A percentile compares a stretch with the other conserved stretches of the same genome.
Evolutionary conservation across 2,329 filamentous ascomycete species (phyloP).

Genomic region (Pyrenochaeta sp.): DNA sequence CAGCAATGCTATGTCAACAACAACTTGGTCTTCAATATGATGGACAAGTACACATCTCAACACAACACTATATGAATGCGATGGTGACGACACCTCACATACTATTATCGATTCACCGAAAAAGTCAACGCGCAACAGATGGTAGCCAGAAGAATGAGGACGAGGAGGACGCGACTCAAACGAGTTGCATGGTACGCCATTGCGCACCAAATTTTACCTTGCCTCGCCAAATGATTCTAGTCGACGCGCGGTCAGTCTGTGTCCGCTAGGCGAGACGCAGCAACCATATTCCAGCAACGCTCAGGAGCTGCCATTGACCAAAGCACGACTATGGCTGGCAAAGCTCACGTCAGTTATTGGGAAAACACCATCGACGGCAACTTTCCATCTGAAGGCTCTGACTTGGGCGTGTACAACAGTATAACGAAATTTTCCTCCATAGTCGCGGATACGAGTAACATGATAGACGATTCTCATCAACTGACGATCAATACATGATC

Average conservation of each 20-base stretch:
- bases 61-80: constrained; percentile 20
- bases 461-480: constrained; percentile 3
- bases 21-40: constrained; percentile 51
- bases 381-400: too few relatives aligned
- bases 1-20: constrained; percentile 56
- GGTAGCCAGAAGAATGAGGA: neutral
- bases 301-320: too few relatives aligned
- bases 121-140: neutral
- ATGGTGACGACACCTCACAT: neutral
- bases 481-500: constrained; percentile 3
- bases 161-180: constrained; percentile 2
- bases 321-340: too few relatives aligned
- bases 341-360: neutral
- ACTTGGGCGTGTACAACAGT: constrained; percentile 1
- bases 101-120: neutral
- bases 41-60: constrained; percentile 53
- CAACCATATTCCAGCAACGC: too few relatives aligned
- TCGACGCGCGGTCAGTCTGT: neutral
- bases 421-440: neutral
- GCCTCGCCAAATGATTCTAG: neutral
- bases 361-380: neutral
- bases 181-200: constrained; percentile 11
- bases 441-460: constrained; percentile 1
- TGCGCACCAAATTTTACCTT: neutral
- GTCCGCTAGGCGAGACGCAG: neutral